Evolutionary conservation across 805 yeast genomes (phyloP).

Genomic region (Metschnikowia noctiluminum): DNA sequence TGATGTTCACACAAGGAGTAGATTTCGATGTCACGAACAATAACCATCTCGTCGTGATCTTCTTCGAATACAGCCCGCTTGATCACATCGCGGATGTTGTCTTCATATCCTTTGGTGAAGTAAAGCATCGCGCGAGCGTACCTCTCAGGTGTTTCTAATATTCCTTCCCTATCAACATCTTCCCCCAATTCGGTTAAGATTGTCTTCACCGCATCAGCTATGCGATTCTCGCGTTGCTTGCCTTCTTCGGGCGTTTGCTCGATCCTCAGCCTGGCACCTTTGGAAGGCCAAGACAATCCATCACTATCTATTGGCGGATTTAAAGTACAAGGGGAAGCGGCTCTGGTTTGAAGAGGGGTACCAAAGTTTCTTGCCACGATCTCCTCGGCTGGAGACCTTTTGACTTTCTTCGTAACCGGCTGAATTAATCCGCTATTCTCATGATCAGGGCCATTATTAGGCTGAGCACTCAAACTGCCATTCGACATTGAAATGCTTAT

Average conservation of each 20-base stretch:
- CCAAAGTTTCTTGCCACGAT: constrained; percentile 15
- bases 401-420: constrained; percentile 21
- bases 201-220: constrained; percentile 78
- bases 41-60: constrained; percentile 98
- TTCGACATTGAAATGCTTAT: neutral
- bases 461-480: neutral
- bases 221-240: constrained; percentile 63
- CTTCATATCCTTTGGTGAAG: constrained; percentile 96
- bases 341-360: constrained; percentile 70
- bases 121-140: constrained; percentile 95
- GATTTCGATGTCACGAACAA: constrained; percentile 90
- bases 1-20: constrained; percentile 96
- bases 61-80: constrained; percentile 96
- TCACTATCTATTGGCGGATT: constrained; percentile 86
- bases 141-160: constrained; percentile 90
- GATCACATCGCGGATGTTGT: constrained; percentile 85
- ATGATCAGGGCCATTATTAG: neutral
- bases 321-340: constrained; percentile 78
- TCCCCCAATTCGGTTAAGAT: constrained; percentile 86
- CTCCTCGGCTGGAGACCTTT: constrained; percentile 17
- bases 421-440: constrained; percentile 2
- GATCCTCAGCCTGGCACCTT: constrained; percentile 76
- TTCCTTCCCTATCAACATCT: constrained; percentile 83
- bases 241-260: constrained; percentile 68
- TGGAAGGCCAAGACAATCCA: constrained; percentile 91